Conservation (phyloP, 331 rosid genomes). For the Rosa hybrid region DNA sequence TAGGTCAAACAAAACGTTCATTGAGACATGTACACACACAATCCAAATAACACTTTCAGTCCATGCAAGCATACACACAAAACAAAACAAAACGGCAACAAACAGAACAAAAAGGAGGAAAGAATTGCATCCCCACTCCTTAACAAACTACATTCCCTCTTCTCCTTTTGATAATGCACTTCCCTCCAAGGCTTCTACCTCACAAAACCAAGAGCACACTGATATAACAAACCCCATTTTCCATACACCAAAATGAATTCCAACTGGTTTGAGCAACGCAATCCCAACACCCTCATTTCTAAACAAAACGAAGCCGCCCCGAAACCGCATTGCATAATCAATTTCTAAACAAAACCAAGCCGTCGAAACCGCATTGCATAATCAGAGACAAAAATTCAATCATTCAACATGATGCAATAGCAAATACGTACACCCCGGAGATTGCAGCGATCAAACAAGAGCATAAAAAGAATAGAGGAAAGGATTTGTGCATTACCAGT, state of each 20-base stretch:
- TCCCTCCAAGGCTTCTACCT: neutral
- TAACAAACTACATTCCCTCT: neutral
- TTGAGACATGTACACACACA: neutral
- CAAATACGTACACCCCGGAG: neutral
- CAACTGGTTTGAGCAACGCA: no score
- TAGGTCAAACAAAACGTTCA: neutral
- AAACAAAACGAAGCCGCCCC: neutral
- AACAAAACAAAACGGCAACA: neutral
- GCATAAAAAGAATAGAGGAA: neutral
- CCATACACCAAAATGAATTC: slow-evolving; percentile 4
- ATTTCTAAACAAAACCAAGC: neutral
- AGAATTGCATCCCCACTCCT: neutral
- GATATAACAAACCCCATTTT: neutral
- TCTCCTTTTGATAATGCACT: neutral
- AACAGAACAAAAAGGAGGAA: neutral
- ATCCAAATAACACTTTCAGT: neutral
- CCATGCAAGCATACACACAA: neutral
- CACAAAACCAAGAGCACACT: neutral
- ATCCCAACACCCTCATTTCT: neutral
- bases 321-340: neutral
- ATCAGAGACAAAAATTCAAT: neutral
- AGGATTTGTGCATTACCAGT: neutral
- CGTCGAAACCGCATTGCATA: neutral
- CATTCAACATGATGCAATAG: no score
- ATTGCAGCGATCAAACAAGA: neutral